Evolutionary conservation across 2,329 filamentous ascomycete genomes (phyloP), one percentile per base, ranked within the genome.

Genomic region (Dactylonectria macrodidyma): DNA sequence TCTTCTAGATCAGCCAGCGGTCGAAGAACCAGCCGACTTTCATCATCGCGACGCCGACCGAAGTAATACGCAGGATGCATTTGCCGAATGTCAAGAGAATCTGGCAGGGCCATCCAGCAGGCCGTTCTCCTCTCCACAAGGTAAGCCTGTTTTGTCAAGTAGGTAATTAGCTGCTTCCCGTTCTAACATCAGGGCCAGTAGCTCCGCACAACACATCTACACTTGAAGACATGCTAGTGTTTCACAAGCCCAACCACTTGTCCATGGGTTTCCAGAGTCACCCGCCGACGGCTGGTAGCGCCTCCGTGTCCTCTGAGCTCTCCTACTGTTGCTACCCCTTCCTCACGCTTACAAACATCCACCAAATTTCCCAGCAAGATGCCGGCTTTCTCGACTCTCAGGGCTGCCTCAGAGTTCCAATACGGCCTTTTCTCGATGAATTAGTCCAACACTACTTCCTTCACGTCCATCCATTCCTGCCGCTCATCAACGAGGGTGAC

Each of bases 381-480:
- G 80, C 84, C 65, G 82, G 81, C 59, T 86, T 82, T 67, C 76
- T 87, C 24, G 80, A 82, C 48, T 78, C 81, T 2, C 84, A 86
- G 68, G 82, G 83, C 4, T 85, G 84, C 67, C 76, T 86, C 3
- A 80, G 80, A 19, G 75, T 87, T 10, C 85, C 85, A 0, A 81
- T 78, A 0, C 77, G 80, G 33, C 66, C 77, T 1, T 77, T 83
- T 1, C 74, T 86, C 0, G 82, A 86, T 55, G 82, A 85, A 59
- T 85, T 88, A 64, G 78, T 87, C 5, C 80, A 82, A 67, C 81
- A 85, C 52, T 85, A 84, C 69, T 85, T 85, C 60, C 72, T 84
- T 10, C 82, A 84, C 60, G 80, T 85, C 24, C 83, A 85, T 60
- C 82, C 83, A 1, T 69, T 83, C 24, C 73, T 84, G 26, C 83